A percentile compares a stretch with the other conserved stretches of the same genome.
Evolutionary conservation across 2,329 filamentous ascomycete genomes (phyloP).

Genomic region (Xylariomycetidae sp.): DNA sequence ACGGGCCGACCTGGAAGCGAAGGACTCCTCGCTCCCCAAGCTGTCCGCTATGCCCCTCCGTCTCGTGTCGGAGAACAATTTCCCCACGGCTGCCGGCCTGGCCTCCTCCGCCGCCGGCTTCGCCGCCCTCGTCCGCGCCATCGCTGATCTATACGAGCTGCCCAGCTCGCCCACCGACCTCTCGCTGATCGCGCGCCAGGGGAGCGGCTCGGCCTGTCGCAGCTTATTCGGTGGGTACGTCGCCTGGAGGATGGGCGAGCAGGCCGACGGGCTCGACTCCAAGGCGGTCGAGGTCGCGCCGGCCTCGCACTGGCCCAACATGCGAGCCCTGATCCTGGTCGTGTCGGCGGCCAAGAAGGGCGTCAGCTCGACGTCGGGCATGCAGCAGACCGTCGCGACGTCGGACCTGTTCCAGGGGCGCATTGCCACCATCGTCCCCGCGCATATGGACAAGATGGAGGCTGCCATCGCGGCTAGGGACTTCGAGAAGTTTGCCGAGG

Average conservation of each 20-base stretch:
- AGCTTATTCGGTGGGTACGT: constrained; percentile 94
- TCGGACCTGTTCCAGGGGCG: constrained; percentile 81
- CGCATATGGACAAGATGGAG: constrained; percentile 81
- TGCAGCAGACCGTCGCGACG: constrained; percentile 94
- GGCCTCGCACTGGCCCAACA: constrained; percentile 88
- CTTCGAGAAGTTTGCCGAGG: constrained; percentile 80
- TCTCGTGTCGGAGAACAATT: constrained; percentile 96
- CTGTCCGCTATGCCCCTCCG: constrained; percentile 73
- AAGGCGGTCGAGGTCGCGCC: constrained; percentile 84
- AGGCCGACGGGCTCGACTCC: constrained; percentile 78
- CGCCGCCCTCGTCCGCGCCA: constrained; percentile 71
- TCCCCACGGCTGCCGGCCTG: constrained; percentile 92
- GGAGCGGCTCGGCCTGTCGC: constrained; percentile 90
- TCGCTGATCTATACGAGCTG: constrained; percentile 88
- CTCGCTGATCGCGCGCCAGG: constrained; percentile 84
- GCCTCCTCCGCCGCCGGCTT: constrained; percentile 68
- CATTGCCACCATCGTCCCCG: constrained; percentile 71
- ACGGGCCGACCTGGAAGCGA: constrained; percentile 68
- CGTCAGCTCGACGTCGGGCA: constrained; percentile 85
- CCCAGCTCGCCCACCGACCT: constrained; percentile 77
- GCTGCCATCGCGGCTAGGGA: constrained; percentile 71
- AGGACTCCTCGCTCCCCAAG: constrained; percentile 71
- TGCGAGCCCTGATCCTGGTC: constrained; percentile 89
- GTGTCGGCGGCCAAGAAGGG: constrained; percentile 94
- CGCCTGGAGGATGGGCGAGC: constrained; percentile 79